Evolutionary conservation across 2,329 filamentous ascomycete genomes (phyloP).

Genomic region (Trichoderma aggressivum): DNA sequence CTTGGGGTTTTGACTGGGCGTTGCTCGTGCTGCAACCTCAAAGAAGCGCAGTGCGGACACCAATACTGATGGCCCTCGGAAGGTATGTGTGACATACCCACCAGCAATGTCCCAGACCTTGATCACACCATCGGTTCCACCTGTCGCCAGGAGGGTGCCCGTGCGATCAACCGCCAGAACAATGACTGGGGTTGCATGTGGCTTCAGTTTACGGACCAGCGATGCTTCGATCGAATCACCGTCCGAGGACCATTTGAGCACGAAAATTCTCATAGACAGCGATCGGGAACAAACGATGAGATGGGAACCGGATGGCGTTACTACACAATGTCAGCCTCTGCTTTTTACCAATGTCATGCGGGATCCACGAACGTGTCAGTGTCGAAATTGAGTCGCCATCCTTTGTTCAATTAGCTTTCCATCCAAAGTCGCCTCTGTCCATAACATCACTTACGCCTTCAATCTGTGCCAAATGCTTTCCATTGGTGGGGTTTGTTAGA

Average conservation of each 20-base stretch:
- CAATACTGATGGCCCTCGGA: slow-evolving; percentile 87
- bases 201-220: slow-evolving; percentile 77
- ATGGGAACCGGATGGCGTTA: slow-evolving; percentile 85
- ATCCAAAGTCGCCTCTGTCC: not conserved
- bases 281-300: slow-evolving; percentile 90
- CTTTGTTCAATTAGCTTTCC: slow-evolving; percentile 37
- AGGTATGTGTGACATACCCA: slow-evolving; percentile 91
- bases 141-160: slow-evolving; percentile 85
- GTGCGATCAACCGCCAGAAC: slow-evolving; percentile 82
- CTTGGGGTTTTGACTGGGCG: slow-evolving; percentile 29
- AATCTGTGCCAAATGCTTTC: slow-evolving; percentile 76
- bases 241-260: slow-evolving; percentile 59
- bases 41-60: slow-evolving; percentile 93
- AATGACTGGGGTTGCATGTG: slow-evolving; percentile 85
- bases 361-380: slow-evolving; percentile 51
- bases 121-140: slow-evolving; percentile 86
- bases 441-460: slow-evolving; percentile 65
- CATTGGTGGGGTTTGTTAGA: slow-evolving; percentile 79
- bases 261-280: slow-evolving; percentile 90
- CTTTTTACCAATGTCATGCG: not conserved
- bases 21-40: slow-evolving; percentile 56
- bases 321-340: slow-evolving; percentile 39
- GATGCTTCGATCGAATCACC: slow-evolving; percentile 60
- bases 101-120: slow-evolving; percentile 95
- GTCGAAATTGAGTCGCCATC: slow-evolving; percentile 80